Evolutionary conservation across 1,284 basidiomycete species (phyloP).

Genomic region (Prillingera fragicola): DNA sequence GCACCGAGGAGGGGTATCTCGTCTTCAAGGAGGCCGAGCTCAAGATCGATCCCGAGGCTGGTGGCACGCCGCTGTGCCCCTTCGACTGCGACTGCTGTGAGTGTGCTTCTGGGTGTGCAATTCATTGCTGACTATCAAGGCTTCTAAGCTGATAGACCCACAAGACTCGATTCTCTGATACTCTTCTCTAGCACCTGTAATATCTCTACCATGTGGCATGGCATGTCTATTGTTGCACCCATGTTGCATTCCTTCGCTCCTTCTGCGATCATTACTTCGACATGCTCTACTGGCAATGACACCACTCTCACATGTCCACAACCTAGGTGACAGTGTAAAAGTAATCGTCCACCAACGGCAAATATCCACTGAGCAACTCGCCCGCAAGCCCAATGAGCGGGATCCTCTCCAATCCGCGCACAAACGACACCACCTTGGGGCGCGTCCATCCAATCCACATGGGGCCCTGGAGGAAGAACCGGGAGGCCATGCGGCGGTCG

Average conservation of each 20-base stretch:
- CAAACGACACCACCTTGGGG: slow-evolving; percentile 67
- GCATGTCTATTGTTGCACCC: too few relatives aligned
- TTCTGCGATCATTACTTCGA: slow-evolving; percentile 11
- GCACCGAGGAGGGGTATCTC: slow-evolving; percentile 75
- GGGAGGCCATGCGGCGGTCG: slow-evolving; percentile 71
- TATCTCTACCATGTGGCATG: too few relatives aligned
- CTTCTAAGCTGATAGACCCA: slow-evolving; percentile 51
- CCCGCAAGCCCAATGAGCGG: slow-evolving; percentile 72
- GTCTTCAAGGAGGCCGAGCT: slow-evolving; percentile 85
- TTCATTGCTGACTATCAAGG: slow-evolving; percentile 42
- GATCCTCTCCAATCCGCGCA: slow-evolving; percentile 55
- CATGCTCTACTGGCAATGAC: neutral
- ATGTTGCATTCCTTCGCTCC: neutral
- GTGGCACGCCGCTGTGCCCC: slow-evolving; percentile 60
- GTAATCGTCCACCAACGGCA: slow-evolving; percentile 89
- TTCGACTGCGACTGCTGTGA: slow-evolving; percentile 80
- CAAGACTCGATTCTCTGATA: too few relatives aligned
- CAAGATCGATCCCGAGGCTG: slow-evolving; percentile 64
- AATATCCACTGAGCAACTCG: slow-evolving; percentile 77
- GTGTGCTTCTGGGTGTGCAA: slow-evolving; percentile 35
- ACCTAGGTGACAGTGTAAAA: slow-evolving; percentile 53
- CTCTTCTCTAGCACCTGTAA: too few relatives aligned
- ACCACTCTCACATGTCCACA: neutral
- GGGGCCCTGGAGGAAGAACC: slow-evolving; percentile 76
- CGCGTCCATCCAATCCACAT: slow-evolving; percentile 82